These are phyloP conservation scores for Mycena leptocephala DNA, from an alignment of 768 basidiomycete genomes.

Conservation along the genomic window DNA sequence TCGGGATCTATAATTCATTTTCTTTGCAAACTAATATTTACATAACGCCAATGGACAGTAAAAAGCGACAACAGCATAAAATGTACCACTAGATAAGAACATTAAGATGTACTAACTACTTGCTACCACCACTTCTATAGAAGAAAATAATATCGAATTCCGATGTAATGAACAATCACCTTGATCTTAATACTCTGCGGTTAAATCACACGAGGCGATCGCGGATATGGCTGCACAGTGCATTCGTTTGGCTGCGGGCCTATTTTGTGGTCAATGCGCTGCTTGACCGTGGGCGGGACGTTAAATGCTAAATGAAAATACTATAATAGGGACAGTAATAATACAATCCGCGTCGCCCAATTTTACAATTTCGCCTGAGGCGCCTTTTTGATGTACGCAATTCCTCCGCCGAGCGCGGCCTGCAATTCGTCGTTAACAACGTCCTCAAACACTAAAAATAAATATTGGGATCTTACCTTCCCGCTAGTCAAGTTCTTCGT, in stretches of 20 bases:
- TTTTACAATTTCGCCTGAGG: conserved; percentile 43
- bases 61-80: neutral
- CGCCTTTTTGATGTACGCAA: conserved; percentile 74
- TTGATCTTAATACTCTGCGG: too few relatives aligned
- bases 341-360: neutral
- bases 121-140: too few relatives aligned
- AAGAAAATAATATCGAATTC: too few relatives aligned
- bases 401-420: conserved; percentile 72
- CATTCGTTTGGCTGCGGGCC: too few relatives aligned
- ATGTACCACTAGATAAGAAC: conserved; percentile 18
- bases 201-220: too few relatives aligned
- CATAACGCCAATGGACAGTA: neutral
- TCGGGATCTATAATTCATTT: conserved; percentile 40
- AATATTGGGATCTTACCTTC: conserved; percentile 57
- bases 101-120: neutral
- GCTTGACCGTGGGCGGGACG: too few relatives aligned
- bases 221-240: too few relatives aligned
- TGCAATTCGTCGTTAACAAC: conserved; percentile 36
- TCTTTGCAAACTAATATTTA: neutral
- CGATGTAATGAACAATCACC: neutral
- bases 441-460: too few relatives aligned
- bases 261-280: too few relatives aligned
- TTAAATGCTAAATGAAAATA: too few relatives aligned
- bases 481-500: conserved; percentile 74
- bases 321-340: neutral